phyloP scores from a whole-genome alignment of 2,329 filamentous ascomycete species.

The Ophiostoma pallidulum region DNA sequence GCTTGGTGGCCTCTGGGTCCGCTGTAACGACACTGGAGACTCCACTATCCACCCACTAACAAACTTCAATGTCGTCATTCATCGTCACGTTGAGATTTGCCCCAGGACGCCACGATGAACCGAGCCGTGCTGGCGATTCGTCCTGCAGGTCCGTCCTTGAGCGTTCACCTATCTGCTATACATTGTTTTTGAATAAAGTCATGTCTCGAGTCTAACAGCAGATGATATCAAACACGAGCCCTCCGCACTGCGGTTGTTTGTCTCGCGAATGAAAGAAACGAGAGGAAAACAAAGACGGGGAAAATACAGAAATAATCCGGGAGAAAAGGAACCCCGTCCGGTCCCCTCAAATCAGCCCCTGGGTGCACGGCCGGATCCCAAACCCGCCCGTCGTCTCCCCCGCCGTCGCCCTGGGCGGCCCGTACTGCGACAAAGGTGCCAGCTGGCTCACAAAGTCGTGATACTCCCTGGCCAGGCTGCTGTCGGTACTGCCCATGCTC shows the following conservation, averaged over 20 bases:
- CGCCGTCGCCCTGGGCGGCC: not conserved
- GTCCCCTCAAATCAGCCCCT: not conserved
- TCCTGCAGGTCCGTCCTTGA: too few relatives aligned
- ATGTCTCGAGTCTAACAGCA: too few relatives aligned
- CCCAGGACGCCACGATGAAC: not conserved
- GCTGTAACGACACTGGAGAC: not conserved
- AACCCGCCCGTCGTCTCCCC: not conserved
- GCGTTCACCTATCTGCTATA: too few relatives aligned
- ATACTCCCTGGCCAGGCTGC: constrained; percentile 9
- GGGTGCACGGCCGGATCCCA: not conserved
- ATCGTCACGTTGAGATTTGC: not conserved
- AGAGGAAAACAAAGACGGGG: too few relatives aligned
- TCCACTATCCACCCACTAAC: not conserved
- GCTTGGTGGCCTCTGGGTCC: too few relatives aligned
- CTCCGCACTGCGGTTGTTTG: too few relatives aligned
- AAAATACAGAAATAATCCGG: too few relatives aligned
- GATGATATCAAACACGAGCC: too few relatives aligned
- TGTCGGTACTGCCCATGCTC: constrained; percentile 2
- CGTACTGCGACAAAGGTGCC: constrained; percentile 3
- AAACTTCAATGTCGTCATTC: constrained; percentile 1
- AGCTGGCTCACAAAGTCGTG: constrained; percentile 12
- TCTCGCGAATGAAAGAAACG: too few relatives aligned
- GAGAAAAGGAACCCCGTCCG: too few relatives aligned
- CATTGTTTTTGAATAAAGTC: too few relatives aligned
- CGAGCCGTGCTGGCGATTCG: too few relatives aligned